phyloP scores from a whole-genome alignment of 805 yeast species.

The Brettanomyces sp. region DNA sequence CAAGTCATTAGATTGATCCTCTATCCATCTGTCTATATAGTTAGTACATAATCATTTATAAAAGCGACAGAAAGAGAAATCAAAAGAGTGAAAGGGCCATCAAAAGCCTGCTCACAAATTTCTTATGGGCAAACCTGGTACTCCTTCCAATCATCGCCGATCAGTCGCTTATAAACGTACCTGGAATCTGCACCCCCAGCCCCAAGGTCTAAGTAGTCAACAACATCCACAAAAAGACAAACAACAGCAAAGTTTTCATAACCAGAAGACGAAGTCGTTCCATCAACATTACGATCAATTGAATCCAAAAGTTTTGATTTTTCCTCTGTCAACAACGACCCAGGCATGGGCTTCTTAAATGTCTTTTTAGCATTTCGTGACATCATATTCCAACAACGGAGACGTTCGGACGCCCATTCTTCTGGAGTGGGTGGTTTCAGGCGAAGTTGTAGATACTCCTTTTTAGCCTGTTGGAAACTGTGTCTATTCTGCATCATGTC shows the following conservation, averaged over 20 bases:
- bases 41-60: no score
- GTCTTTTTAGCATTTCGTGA: conserved; percentile 53
- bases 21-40: no score
- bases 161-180: conserved; percentile 39
- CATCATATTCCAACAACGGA: conserved; percentile 52
- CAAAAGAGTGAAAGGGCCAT: no score
- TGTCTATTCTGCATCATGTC: conserved; percentile 5
- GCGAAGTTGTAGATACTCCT: background rate
- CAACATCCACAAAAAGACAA: conserved; percentile 59
- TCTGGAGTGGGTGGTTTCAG: conserved; percentile 36
- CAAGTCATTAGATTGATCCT: no score
- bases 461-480: conserved; percentile 2
- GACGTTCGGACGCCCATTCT: conserved; percentile 63
- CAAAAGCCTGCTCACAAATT: no score
- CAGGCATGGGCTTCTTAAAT: conserved; percentile 69
- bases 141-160: conserved; percentile 62
- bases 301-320: conserved; percentile 54
- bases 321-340: conserved; percentile 45
- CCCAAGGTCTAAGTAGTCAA: conserved; percentile 57
- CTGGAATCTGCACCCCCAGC: conserved; percentile 40
- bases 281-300: conserved; percentile 76
- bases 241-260: conserved; percentile 61
- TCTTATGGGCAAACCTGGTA: conserved; percentile 68
- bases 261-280: conserved; percentile 44
- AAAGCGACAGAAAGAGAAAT: no score